phyloP scores from a whole-genome alignment of 2,329 filamentous ascomycete species.

The Myriangium duriaei region DNA sequence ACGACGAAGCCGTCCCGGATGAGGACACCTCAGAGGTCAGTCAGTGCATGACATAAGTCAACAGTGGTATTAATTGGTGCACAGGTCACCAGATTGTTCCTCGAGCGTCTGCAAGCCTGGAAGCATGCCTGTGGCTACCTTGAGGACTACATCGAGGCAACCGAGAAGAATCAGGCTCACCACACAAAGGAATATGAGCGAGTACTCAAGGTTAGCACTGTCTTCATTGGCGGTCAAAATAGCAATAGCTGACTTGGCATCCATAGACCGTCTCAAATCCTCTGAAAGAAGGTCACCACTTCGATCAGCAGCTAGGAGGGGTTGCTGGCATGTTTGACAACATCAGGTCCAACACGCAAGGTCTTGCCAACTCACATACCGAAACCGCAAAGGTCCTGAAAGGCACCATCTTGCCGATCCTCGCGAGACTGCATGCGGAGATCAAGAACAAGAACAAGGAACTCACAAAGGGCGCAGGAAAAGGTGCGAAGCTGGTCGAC shows the following conservation, averaged over 20 bases:
- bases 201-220: constrained; percentile 58
- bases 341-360: constrained; percentile 83
- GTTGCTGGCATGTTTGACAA: constrained; percentile 88
- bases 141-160: constrained; percentile 75
- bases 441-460: constrained; percentile 97
- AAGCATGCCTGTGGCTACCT: constrained; percentile 87
- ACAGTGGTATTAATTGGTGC: background rate
- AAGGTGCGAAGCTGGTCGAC: constrained; percentile 80
- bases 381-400: constrained; percentile 90
- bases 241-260: constrained; percentile 10
- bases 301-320: constrained; percentile 79
- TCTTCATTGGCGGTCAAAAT: too few relatives aligned
- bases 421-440: constrained; percentile 85
- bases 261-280: constrained; percentile 70
- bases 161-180: constrained; percentile 73
- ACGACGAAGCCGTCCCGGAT: constrained; percentile 35
- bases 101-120: constrained; percentile 84
- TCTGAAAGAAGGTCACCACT: constrained; percentile 81
- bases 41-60: background rate
- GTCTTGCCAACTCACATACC: constrained; percentile 73
- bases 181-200: constrained; percentile 94
- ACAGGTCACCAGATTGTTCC: constrained; percentile 48
- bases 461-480: constrained; percentile 65
- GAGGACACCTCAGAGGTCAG: constrained; percentile 37
- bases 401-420: constrained; percentile 70